Base-by-base conservation (phyloP, 2,329 filamentous ascomycete genomes). In the Pseudocercospora musae region DNA sequence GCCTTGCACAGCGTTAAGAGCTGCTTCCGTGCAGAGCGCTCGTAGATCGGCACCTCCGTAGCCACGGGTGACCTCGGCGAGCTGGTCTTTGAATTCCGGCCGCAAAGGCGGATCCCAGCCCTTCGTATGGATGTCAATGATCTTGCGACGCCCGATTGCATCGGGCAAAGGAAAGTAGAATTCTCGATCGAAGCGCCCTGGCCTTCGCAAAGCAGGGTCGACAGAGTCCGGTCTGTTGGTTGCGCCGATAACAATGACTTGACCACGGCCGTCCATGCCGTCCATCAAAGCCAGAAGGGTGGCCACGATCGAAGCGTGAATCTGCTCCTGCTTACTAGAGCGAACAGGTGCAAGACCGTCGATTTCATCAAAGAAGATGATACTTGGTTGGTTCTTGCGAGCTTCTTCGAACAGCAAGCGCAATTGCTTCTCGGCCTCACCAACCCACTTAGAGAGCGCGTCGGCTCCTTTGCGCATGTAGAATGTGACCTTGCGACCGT, bases 381-480 rank as follows among this genome's bases (percentile, higher is more conserved):
- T 99, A 76, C 94, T 98, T 0, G 95, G 95, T 73, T 99, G 95
- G 1, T 90, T 98, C 75, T 92, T 95, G 65, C 94, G 86, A 15
- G 95, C 95, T 77, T 99, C 95, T 71, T 98, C 95, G 68, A 99
- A 99, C 4, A 99, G 83, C 61, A 98, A 80, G 50, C 95, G 88
- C 58, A 99, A 85, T 75, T 99, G 95, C 77, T 94, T 89, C 78
- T 99, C 95, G 9, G 96, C 95, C 78, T 99, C 95, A 74, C 95
- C 95, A 57, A 99, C 95, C 95, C 95, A 99, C 78, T 99, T 99
- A 77, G 93, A 97, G 65, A 99, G 81, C 15, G 93, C 93, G 83
- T 99, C 95, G 23, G 95, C 96, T 74, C 95, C 96, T 78, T 99
- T 99, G 64, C 95, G 89, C 95, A 99, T 99, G 78, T 98, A 99